Conservation (phyloP, 495 filamentous ascomycete genomes). For the Penicillium diatomitis region DNA sequence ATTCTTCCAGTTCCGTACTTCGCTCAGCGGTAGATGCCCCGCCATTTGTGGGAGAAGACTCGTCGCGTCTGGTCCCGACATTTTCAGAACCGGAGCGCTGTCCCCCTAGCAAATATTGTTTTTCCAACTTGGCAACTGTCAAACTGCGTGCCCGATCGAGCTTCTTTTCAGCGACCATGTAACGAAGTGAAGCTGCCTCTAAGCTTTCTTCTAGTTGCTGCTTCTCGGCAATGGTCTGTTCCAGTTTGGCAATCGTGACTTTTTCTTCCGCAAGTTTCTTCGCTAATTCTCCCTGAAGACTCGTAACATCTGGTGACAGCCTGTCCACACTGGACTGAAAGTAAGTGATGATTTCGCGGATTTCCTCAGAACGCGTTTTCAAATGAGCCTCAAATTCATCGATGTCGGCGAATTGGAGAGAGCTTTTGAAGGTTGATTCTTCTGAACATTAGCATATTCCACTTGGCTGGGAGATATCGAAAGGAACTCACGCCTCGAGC, state of each 20-base stretch:
- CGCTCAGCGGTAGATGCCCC: constrained; percentile 43
- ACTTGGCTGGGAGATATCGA: too few species aligned
- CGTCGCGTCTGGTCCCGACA: constrained; percentile 47
- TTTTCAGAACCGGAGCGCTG: constrained; percentile 39
- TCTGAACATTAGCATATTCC: constrained; percentile 1
- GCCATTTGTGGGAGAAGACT: constrained; percentile 44
- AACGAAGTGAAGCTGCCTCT: constrained; percentile 76
- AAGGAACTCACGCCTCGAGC: constrained; percentile 43
- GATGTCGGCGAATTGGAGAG: constrained; percentile 27
- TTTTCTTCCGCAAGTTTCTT: constrained; percentile 74
- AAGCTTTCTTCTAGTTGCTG: constrained; percentile 74
- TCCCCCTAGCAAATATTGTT: constrained; percentile 66
- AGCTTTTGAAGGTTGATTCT: constrained; percentile 24
- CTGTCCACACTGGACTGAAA: constrained; percentile 41
- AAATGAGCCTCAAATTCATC: constrained; percentile 71
- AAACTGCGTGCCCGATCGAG: constrained; percentile 79
- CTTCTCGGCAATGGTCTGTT: constrained; percentile 67
- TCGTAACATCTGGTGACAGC: constrained; percentile 52
- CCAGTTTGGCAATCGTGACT: constrained; percentile 63
- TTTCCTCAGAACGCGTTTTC: constrained; percentile 47
- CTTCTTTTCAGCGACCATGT: constrained; percentile 90
- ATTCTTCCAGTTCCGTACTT: constrained; percentile 53
- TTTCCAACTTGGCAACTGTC: constrained; percentile 87
- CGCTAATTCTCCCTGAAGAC: constrained; percentile 65
- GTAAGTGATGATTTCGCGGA: constrained; percentile 49